These are phyloP conservation scores for Blastomyces gilchristii DNA, from an alignment of 2,329 filamentous ascomycete genomes.

Conservation along the genomic window DNA sequence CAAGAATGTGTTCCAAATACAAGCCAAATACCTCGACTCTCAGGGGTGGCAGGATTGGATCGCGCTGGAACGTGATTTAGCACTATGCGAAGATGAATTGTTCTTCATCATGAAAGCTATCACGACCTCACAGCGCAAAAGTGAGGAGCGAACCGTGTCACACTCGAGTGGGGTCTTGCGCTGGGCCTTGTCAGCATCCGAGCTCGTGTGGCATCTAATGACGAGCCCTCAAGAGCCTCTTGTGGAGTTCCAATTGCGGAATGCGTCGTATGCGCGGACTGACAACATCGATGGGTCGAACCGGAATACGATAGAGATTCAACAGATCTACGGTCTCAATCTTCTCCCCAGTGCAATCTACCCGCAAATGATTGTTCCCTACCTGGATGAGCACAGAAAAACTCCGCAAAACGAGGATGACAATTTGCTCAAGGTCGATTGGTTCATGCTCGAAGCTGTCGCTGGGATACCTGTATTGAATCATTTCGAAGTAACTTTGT, in stretches of 20 bases:
- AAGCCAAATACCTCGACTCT: slow-evolving; percentile 75
- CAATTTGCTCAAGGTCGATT: slow-evolving; percentile 89
- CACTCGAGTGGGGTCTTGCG: slow-evolving; percentile 70
- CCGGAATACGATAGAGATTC: slow-evolving; percentile 80
- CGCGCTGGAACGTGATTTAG: slow-evolving; percentile 77
- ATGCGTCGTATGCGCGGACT: slow-evolving; percentile 86
- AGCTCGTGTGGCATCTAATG: slow-evolving; percentile 96
- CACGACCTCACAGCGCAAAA: slow-evolving; percentile 84
- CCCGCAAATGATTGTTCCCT: slow-evolving; percentile 89
- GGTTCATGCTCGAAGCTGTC: slow-evolving; percentile 97
- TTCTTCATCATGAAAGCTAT: slow-evolving; percentile 99
- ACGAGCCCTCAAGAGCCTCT: slow-evolving; percentile 77
- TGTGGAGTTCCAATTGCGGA: slow-evolving; percentile 83
- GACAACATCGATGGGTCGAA: slow-evolving; percentile 97
- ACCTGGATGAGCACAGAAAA: slow-evolving; percentile 56
- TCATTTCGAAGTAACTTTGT: slow-evolving; percentile 87
- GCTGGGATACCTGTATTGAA: slow-evolving; percentile 96
- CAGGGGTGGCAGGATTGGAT: slow-evolving; percentile 87
- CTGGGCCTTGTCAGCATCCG: slow-evolving; percentile 87
- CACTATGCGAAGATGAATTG: slow-evolving; percentile 85
- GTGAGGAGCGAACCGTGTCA: slow-evolving; percentile 56
- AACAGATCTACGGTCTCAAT: slow-evolving; percentile 79
- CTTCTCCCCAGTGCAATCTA: slow-evolving; percentile 84
- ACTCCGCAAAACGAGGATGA: slow-evolving; percentile 48
- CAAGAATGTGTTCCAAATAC: slow-evolving; percentile 89